Evolutionary conservation across 257 asterid species (phyloP).

Genomic region (Solanum tarapatanum): DNA sequence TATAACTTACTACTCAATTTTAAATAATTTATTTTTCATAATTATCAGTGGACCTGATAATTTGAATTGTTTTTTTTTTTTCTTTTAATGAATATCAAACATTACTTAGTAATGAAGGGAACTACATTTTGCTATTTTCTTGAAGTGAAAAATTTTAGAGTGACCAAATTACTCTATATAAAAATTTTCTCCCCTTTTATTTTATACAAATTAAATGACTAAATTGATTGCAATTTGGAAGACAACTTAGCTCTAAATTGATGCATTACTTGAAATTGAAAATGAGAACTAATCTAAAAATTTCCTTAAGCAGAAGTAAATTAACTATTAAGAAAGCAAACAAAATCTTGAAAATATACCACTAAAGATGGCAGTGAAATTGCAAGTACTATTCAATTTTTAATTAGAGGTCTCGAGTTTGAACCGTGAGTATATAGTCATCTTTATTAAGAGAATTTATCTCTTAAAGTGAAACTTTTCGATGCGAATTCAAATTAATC

Average conservation of each 20-base stretch:
- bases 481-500: rapidly evolving
- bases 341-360: not conserved
- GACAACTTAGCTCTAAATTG: not conserved
- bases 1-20: not conserved
- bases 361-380: not conserved
- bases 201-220: not conserved
- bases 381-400: not conserved
- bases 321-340: not conserved
- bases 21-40: not conserved
- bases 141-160: not conserved
- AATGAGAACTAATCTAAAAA: not conserved
- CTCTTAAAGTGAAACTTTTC: rapidly evolving
- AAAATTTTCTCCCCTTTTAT: not conserved
- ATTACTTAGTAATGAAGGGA: not conserved
- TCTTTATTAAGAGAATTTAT: not conserved
- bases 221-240: not conserved
- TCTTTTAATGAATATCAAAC: not conserved
- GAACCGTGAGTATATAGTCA: not conserved
- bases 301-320: not conserved
- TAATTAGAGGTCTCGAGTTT: not conserved
- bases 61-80: not conserved
- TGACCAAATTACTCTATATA: not conserved
- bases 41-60: not conserved
- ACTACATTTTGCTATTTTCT: not conserved
- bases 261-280: not conserved